Conservation (phyloP, 306 rosid genomes). For the Lathyrus sativus region DNA sequence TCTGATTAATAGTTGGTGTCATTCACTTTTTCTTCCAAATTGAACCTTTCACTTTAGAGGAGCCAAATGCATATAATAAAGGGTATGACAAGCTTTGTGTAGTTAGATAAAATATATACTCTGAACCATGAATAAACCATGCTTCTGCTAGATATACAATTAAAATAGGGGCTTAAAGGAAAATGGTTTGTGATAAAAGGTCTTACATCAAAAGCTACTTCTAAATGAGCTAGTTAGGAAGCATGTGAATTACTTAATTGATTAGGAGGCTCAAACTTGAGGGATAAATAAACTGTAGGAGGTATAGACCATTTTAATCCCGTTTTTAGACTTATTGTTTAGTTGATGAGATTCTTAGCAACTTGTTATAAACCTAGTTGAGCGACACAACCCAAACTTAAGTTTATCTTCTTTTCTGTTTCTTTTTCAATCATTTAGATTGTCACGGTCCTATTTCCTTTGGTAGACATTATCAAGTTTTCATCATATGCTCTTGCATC, state of each 20-base stretch:
- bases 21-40: background rate
- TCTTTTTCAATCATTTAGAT: background rate
- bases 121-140: background rate
- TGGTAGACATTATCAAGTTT: background rate
- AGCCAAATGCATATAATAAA: conserved; percentile 11
- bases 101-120: background rate
- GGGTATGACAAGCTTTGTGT: conserved; percentile 8
- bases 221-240: background rate
- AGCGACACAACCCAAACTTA: background rate
- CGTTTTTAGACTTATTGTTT: background rate
- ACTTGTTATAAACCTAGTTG: conserved; percentile 9
- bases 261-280: background rate
- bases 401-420: background rate
- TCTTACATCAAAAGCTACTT: background rate
- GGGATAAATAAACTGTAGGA: conserved; percentile 9
- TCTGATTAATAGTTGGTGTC: conserved; percentile 4
- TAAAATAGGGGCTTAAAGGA: background rate
- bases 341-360: conserved; percentile 4
- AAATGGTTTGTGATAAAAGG: conserved; percentile 1
- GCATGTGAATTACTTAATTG: background rate
- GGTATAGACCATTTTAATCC: background rate
- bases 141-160: conserved; percentile 1
- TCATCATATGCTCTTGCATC: conserved; percentile 7
- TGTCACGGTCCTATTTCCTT: background rate
- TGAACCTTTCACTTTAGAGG: background rate